Evolutionary conservation across 805 yeast genomes (phyloP).

Genomic region (Metschnikowia drakensbergensis): DNA sequence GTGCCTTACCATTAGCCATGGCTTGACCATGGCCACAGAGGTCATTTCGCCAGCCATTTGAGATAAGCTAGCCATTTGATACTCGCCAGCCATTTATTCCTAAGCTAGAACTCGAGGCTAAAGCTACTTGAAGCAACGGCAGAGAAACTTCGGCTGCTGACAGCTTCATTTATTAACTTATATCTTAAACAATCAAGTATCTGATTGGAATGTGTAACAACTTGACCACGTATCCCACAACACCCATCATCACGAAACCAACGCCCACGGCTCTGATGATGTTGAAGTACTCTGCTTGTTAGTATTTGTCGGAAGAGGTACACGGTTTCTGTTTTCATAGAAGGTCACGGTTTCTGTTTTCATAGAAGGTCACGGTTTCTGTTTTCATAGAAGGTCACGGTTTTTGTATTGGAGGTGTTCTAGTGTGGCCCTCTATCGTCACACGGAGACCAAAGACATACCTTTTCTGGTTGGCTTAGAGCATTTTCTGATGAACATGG

Average conservation of each 20-base stretch:
- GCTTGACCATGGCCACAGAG: too few relatives aligned
- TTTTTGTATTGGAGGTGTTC: too few relatives aligned
- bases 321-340: too few relatives aligned
- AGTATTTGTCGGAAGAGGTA: conserved; percentile 10
- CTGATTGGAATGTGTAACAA: conserved; percentile 94
- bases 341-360: too few relatives aligned
- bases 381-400: too few relatives aligned
- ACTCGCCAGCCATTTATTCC: too few relatives aligned
- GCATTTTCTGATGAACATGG: conserved; percentile 84
- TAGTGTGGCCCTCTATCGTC: too few relatives aligned
- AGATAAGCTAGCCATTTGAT: too few relatives aligned
- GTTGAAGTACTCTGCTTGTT: conserved; percentile 67
- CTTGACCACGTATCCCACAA: conserved; percentile 93
- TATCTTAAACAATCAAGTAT: conserved; percentile 79
- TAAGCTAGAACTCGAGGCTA: too few relatives aligned
- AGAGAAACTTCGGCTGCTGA: neutral
- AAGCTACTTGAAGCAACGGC: neutral
- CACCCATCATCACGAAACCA: conserved; percentile 97
- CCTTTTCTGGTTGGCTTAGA: conserved; percentile 86
- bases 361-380: too few relatives aligned
- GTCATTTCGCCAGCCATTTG: too few relatives aligned
- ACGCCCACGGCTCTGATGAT: conserved; percentile 94
- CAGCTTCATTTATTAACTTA: neutral
- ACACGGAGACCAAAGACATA: conserved; percentile 28
- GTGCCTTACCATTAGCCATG: neutral